phyloP scores from a whole-genome alignment of 129 eudicot genomes.

The Logfia minima region DNA sequence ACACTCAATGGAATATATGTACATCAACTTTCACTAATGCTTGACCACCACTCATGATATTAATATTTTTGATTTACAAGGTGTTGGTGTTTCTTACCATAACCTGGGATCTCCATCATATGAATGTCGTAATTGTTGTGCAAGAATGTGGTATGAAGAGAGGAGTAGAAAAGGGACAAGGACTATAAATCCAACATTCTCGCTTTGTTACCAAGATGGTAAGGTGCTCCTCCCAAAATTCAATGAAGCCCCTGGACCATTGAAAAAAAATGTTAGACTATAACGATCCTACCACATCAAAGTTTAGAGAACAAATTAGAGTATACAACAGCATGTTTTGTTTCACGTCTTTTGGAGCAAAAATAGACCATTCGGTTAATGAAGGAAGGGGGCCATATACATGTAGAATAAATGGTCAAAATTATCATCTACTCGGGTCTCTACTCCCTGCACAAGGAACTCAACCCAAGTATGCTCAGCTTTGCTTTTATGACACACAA shows the following conservation, averaged over 20 bases:
- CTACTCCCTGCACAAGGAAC: background rate
- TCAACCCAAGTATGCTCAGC: background rate
- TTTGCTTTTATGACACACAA: background rate
- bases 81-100: background rate
- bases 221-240: background rate
- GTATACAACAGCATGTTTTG: background rate
- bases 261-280: background rate
- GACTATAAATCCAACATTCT: background rate
- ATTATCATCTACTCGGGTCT: background rate
- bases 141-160: background rate
- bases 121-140: background rate
- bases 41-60: too few species aligned
- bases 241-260: background rate
- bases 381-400: background rate
- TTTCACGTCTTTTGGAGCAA: background rate
- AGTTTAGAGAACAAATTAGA: background rate
- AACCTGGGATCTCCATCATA: background rate
- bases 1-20: too few species aligned
- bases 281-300: background rate
- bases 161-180: background rate
- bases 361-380: background rate
- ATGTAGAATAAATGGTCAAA: background rate
- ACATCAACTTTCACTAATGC: too few species aligned
- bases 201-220: background rate
- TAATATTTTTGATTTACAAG: background rate